Base-by-base conservation (phyloP, 2,329 filamentous ascomycete genomes). In the Clarireedia monteithiana region DNA sequence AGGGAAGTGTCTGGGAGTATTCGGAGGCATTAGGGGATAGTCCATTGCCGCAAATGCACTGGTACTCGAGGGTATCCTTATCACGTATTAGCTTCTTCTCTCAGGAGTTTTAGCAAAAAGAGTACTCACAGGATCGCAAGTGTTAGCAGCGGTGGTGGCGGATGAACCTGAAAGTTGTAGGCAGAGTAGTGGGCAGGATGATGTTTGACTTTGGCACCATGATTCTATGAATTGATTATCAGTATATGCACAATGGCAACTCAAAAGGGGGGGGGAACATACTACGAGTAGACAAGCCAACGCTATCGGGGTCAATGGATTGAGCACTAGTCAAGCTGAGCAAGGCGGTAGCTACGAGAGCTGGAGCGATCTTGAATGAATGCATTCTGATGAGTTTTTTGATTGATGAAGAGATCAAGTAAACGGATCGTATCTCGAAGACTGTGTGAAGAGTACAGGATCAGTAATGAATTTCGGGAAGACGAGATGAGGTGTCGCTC, bases 1-100 rank as follows among this genome's bases (percentile, higher is more conserved):
- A 92, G 36, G 89, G 88, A 26, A 94, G 76, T 1, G 88, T 91
- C 64, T 89, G 78, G 20, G 84, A 85, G 78, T 86, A 94, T 72
- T 91, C 79, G 66, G 85, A 82, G 49, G 89, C 73, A 72, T 91
- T 91, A 63, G 88, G 88, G 52, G 79, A 73, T 59, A 78, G 69
- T 68, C 81, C 80, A 68, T 86, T 77, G 60, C 78, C 77, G 75
- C 88, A 94, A 63, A 89, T 75, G 70, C 88, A 94, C 60, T 77
- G 75, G 72, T 86, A 92, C n/a, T 74, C 77, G 50, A 92, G 77
- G 20, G 75, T 73, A 51, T 77, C 67, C 81, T 85, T 85, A 54
- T 24, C 34, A 20, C 15, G 17, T 23, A 44, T 55, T 48, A 49
- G 47, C 36, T 30, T 27, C n/a, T 24, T 27, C 3, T 40, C 2